phyloP scores from a whole-genome alignment of 129 eudicot species.

The Tagetes patula region DNA sequence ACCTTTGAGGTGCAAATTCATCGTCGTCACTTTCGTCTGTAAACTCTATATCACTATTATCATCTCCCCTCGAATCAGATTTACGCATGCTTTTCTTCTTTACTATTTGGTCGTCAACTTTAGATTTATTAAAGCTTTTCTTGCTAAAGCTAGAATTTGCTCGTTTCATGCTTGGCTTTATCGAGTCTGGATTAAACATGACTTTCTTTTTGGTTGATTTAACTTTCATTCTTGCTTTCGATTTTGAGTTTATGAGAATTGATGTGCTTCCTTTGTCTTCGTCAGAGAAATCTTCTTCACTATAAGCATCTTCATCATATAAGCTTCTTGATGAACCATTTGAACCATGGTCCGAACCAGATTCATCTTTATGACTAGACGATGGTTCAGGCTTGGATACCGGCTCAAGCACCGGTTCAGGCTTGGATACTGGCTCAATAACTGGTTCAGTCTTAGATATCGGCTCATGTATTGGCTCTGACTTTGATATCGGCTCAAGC shows the following conservation, averaged over 20 bases:
- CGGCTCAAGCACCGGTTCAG: not conserved
- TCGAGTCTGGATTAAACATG: slow-evolving; percentile 29
- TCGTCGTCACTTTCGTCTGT: slow-evolving; percentile 40
- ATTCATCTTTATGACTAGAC: slow-evolving; percentile 19
- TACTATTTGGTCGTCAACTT: not conserved
- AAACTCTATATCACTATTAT: slow-evolving; percentile 28
- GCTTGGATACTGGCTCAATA: not conserved
- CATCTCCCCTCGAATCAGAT: slow-evolving; percentile 30
- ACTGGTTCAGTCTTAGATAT: not conserved
- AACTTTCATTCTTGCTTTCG: slow-evolving; percentile 30
- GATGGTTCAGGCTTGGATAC: slow-evolving; percentile 4
- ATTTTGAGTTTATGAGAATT: slow-evolving; percentile 17
- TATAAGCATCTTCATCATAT: slow-evolving; percentile 35
- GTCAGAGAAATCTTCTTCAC: slow-evolving; percentile 37
- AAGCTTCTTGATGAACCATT: slow-evolving; percentile 33
- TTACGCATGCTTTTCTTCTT: slow-evolving; percentile 25
- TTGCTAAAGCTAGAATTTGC: slow-evolving; percentile 25
- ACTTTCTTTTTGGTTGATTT: slow-evolving; percentile 37
- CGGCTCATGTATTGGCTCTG: not conserved
- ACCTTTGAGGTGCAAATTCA: slow-evolving; percentile 32
- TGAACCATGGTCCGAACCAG: slow-evolving; percentile 22
- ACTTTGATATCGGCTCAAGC: not conserved
- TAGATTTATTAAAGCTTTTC: slow-evolving; percentile 29
- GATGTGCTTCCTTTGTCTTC: slow-evolving; percentile 32
- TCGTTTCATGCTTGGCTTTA: slow-evolving; percentile 22